Percentiles rank a stretch among this genome's conserved stretches.
Conservation (phyloP, 257 asterid species). For the Scutellaria barbata region DNA sequence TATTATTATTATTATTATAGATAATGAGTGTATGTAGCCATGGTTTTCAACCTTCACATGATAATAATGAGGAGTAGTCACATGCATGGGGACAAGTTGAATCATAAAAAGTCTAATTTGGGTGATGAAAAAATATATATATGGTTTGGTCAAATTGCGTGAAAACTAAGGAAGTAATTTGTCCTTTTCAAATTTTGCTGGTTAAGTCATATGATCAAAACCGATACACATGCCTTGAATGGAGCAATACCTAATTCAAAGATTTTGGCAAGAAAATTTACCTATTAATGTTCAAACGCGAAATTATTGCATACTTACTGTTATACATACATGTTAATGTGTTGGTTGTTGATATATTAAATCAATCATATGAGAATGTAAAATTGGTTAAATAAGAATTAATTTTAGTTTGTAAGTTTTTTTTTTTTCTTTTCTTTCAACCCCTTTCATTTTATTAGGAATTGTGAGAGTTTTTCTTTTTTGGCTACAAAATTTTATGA, state of each 20-base stretch:
- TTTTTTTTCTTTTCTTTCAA: too few relatives aligned
- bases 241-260: slow-evolving; percentile 26
- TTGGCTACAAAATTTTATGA: too few relatives aligned
- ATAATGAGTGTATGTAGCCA: not conserved
- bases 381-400: too few relatives aligned
- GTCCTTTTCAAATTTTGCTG: slow-evolving; percentile 41
- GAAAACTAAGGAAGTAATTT: slow-evolving; percentile 25
- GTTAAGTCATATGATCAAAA: slow-evolving; percentile 36
- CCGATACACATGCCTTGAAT: slow-evolving; percentile 28
- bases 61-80: slow-evolving; percentile 24
- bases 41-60: slow-evolving; percentile 27
- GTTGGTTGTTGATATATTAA: too few relatives aligned
- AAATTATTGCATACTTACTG: too few relatives aligned
- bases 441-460: too few relatives aligned
- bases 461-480: too few relatives aligned
- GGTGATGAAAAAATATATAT: not conserved
- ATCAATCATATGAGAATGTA: too few relatives aligned
- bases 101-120: slow-evolving; percentile 21
- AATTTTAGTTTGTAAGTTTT: too few relatives aligned
- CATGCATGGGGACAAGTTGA: slow-evolving; percentile 37
- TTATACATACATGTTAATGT: too few relatives aligned
- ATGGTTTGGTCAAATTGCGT: slow-evolving; percentile 23
- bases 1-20: too few relatives aligned
- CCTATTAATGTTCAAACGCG: not conserved
- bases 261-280: not conserved